These are phyloP conservation scores for Vickermania ingenoplastis DNA, from an alignment of 208 protist genomes.

Conservation along the genomic window DNA sequence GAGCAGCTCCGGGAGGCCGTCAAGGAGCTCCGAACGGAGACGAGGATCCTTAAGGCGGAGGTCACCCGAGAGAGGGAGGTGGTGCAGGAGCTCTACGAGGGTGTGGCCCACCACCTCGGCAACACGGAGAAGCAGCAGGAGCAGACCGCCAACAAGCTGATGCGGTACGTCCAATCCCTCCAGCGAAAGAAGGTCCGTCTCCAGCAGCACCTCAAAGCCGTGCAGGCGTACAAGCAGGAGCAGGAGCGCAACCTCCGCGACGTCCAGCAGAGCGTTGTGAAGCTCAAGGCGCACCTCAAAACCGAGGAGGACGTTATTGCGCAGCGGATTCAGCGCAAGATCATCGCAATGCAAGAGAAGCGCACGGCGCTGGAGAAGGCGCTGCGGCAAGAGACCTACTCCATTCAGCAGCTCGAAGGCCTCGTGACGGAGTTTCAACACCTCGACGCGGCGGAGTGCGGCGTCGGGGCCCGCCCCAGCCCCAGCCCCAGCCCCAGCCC, in stretches of 20 bases:
- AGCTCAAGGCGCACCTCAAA: conserved; percentile 37
- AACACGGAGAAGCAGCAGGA: conserved; percentile 58
- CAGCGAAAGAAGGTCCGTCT: conserved; percentile 38
- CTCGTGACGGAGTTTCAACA: conserved; percentile 54
- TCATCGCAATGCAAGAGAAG: conserved; percentile 41
- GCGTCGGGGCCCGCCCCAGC: neutral
- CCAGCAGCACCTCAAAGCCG: conserved; percentile 13
- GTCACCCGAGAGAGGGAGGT: conserved; percentile 37
- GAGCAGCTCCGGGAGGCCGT: conserved; percentile 40
- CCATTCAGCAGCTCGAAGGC: conserved; percentile 54
- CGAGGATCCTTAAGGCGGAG: conserved; percentile 29
- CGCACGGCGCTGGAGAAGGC: conserved; percentile 38
- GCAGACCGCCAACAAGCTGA: conserved; percentile 59
- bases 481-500: neutral
- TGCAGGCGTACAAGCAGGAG: neutral
- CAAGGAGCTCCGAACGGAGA: conserved; percentile 25
- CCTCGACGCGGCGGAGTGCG: conserved; percentile 7
- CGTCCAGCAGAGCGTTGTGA: conserved; percentile 30
- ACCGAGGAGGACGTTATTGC: conserved; percentile 51
- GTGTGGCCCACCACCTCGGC: conserved; percentile 39
- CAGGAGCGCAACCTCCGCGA: conserved; percentile 36
- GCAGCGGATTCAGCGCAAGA: conserved; percentile 24
- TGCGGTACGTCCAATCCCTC: conserved; percentile 40
- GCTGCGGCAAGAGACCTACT: conserved; percentile 42
- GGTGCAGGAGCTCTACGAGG: conserved; percentile 30